phyloP scores from a whole-genome alignment of 768 basidiomycete genomes.

The Dacryopinax spathularia region DNA sequence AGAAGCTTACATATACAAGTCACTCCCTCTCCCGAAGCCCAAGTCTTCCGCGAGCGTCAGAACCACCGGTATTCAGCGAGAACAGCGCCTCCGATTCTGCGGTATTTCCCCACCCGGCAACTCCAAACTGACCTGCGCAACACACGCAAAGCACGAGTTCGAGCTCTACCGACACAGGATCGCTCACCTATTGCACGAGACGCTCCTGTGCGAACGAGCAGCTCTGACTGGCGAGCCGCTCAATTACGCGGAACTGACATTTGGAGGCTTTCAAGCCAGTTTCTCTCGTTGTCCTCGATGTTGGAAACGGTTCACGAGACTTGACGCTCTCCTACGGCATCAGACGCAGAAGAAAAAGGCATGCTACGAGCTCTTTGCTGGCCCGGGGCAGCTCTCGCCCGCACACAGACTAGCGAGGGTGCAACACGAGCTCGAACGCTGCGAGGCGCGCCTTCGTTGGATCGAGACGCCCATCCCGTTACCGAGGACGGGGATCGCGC shows the following conservation, averaged over 20 bases:
- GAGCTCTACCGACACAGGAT: neutral
- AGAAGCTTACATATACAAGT: no score
- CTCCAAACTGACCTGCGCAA: neutral
- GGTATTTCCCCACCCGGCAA: neutral
- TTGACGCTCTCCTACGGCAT: neutral
- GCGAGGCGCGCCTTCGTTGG: neutral
- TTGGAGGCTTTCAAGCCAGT: neutral
- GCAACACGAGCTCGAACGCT: neutral
- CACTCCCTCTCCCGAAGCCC: no score
- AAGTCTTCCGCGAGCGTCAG: no score
- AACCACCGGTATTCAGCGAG: neutral
- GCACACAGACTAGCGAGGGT: no score
- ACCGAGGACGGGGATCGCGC: neutral
- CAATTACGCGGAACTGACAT: neutral
- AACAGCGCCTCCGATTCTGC: neutral
- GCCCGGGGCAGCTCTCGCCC: no score
- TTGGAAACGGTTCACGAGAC: neutral
- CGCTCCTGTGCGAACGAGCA: neutral
- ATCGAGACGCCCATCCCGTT: neutral
- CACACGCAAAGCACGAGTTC: neutral
- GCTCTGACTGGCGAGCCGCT: neutral
- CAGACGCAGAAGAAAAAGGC: neutral
- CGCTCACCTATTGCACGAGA: neutral
- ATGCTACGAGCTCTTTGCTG: no score
- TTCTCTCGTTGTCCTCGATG: neutral